Evolutionary conservation across 257 asterid genomes (phyloP), one percentile per base, ranked within the genome.

Genomic region (Apocynum venetum): DNA sequence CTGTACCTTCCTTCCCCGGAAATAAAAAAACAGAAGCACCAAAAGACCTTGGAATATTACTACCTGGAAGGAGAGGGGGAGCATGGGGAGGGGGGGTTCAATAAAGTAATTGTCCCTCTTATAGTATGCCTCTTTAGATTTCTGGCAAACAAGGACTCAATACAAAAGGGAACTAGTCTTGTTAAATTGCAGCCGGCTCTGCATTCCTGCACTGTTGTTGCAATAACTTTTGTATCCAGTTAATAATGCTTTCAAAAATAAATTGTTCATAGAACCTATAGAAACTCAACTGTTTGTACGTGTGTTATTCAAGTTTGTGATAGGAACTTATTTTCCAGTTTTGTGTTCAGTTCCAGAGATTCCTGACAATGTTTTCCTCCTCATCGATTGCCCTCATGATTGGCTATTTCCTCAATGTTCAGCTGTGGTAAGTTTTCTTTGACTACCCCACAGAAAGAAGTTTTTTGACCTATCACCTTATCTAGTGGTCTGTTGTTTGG

Each of bases 401-500:
- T 93, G 99, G 99, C 81, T 96, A 82, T 96, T 96, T 86, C 96
- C 99, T 84, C 97, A 84, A 78, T 96, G 99, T 70, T 89, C 98
- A 11, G 97, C 99, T 72, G 99, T 96, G 89, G 99, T 96, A 84
- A 87, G 98, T 87, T 81, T 36, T 64, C 13, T 74, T 31, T 46
- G 31, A 43, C 38, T 67, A 20, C 47, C 49, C 43, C 14, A 15
- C 36, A 41, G 17, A 40, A 17, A 60, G 52, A 10, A 78, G 15
- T 11, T 31, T 25, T 6, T 43, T 59, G 48, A 44, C 51, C 57
- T n/a, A 25, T 47, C 31, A 1, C 41, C 14, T 17, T 56, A 55
- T 4, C 19, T 67, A 12, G 0, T 17, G 59, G 31, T n/a, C 12
- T 35, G 15, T n/a, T 46, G 48, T 12, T 43, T 57, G 40, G 80